A percentile compares a stretch with the other conserved stretches of the same genome.
Conservation (phyloP, 768 basidiomycete genomes). For the Suillus plorans region DNA sequence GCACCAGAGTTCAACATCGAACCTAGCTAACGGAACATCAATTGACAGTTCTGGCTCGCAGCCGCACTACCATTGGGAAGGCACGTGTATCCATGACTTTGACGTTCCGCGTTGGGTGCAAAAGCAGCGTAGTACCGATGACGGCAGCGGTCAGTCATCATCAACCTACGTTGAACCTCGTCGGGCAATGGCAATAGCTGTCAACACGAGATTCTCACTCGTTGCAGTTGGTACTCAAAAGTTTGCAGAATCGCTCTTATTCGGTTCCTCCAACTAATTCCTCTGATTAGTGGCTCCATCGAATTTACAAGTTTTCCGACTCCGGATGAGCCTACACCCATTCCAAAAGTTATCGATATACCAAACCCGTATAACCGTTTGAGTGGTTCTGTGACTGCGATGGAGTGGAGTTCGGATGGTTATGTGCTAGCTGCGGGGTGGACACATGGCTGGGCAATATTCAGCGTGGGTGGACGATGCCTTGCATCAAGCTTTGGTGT, state of each 20-base stretch:
- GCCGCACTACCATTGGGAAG: conserved; percentile 53
- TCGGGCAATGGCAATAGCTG: conserved; percentile 60
- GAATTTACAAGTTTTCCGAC: conserved; percentile 71
- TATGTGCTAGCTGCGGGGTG: conserved; percentile 94
- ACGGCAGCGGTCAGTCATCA: conserved; percentile 31
- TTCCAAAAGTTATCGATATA: conserved; percentile 61
- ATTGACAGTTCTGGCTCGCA: conserved; percentile 12
- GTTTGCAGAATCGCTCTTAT: conserved; percentile 35
- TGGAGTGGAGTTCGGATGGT: conserved; percentile 96
- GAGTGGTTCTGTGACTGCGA: conserved; percentile 59
- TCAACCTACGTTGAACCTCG: conserved; percentile 62
- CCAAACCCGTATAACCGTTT: conserved; percentile 59
- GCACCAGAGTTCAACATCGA: conserved; percentile 13
- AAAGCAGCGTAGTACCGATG: conserved; percentile 63
- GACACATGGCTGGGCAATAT: conserved; percentile 86
- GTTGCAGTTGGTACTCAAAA: conserved; percentile 76
- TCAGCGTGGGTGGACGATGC: conserved; percentile 87
- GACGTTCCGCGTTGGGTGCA: conserved; percentile 77
- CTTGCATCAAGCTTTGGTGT: conserved; percentile 75
- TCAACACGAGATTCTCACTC: conserved; percentile 81
- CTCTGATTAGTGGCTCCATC: conserved; percentile 54
- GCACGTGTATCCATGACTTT: conserved; percentile 78
- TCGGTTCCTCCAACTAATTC: conserved; percentile 2
- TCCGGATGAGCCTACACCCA: conserved; percentile 53
- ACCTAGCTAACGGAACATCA: conserved; percentile 11